phyloP scores from a whole-genome alignment of 768 basidiomycete species.

The Leccinum longicurvipes region DNA sequence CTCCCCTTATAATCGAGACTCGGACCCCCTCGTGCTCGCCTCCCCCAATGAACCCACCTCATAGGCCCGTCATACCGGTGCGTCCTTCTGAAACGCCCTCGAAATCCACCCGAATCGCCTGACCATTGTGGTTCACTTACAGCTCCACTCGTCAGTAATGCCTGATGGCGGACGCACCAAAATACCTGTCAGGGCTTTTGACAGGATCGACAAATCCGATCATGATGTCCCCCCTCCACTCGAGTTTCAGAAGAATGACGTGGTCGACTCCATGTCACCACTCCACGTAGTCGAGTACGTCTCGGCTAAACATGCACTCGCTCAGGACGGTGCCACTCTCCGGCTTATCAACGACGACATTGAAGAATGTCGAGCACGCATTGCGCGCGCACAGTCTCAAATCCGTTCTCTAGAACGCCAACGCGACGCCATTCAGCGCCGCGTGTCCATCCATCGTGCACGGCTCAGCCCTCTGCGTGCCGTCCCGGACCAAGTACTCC shows the following conservation, averaged over 20 bases:
- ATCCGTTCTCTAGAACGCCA: slow-evolving; percentile 18
- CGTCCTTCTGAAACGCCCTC: neutral
- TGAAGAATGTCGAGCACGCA: slow-evolving; percentile 15
- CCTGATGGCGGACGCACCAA: neutral
- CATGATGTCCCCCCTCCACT: neutral
- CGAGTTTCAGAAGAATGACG: slow-evolving; percentile 2
- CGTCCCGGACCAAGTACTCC: slow-evolving; percentile 31
- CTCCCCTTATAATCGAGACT: slow-evolving; percentile 8
- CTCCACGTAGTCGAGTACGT: slow-evolving; percentile 17
- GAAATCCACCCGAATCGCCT: neutral
- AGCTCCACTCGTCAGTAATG: slow-evolving; percentile 7
- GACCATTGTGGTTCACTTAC: neutral
- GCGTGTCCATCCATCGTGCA: slow-evolving; percentile 23
- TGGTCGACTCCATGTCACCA: slow-evolving; percentile 24
- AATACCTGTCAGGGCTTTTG: neutral
- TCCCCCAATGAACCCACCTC: neutral
- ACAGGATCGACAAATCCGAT: neutral
- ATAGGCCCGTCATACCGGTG: neutral
- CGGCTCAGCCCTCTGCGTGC: slow-evolving; percentile 27
- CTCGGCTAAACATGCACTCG: slow-evolving; percentile 19
- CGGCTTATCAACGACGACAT: slow-evolving; percentile 14
- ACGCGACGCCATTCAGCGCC: slow-evolving; percentile 15
- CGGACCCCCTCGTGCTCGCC: neutral
- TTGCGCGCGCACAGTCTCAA: slow-evolving; percentile 13
- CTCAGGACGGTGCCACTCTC: slow-evolving; percentile 15